These are phyloP conservation scores for Sedum album DNA, from an alignment of 164 flowering plant genomes.

Conservation along the genomic window DNA sequence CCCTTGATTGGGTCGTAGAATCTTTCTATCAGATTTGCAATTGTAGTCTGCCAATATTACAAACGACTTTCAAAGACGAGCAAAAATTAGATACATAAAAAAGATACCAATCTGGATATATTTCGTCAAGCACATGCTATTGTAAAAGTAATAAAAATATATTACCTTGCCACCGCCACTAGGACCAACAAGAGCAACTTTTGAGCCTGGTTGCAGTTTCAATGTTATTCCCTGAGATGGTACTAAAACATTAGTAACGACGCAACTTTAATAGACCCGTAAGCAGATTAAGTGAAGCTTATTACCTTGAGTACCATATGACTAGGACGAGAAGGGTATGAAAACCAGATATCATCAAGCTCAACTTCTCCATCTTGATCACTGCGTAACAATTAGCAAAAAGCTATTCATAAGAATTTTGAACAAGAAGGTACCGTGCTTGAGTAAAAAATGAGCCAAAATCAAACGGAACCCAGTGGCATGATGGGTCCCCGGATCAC, in stretches of 20 bases:
- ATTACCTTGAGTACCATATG: conserved; percentile 88
- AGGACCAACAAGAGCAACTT: conserved; percentile 98
- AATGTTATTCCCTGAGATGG: conserved; percentile 63
- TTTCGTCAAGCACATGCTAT: neutral
- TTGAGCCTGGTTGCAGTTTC: conserved; percentile 73
- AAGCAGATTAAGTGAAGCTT: neutral
- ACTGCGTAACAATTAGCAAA: conserved; percentile 22
- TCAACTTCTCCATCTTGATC: conserved; percentile 81
- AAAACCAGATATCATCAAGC: conserved; percentile 91
- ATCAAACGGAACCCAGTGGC: neutral
- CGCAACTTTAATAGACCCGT: neutral
- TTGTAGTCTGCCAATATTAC: conserved; percentile 49
- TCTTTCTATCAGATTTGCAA: conserved; percentile 89
- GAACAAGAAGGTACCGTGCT: neutral
- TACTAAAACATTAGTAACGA: neutral
- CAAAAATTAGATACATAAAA: too few relatives aligned
- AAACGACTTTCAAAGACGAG: conserved; percentile 2
- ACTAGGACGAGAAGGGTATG: conserved; percentile 92
- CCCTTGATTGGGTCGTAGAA: conserved; percentile 92
- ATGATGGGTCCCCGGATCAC: too few relatives aligned
- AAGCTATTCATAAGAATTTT: neutral
- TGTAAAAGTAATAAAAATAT: neutral
- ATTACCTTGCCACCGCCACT: conserved; percentile 98
- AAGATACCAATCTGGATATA: neutral
- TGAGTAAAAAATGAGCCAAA: too few relatives aligned